Evolutionary conservation across 805 yeast genomes (phyloP).

Genomic region (Clavispora vitiphila): DNA sequence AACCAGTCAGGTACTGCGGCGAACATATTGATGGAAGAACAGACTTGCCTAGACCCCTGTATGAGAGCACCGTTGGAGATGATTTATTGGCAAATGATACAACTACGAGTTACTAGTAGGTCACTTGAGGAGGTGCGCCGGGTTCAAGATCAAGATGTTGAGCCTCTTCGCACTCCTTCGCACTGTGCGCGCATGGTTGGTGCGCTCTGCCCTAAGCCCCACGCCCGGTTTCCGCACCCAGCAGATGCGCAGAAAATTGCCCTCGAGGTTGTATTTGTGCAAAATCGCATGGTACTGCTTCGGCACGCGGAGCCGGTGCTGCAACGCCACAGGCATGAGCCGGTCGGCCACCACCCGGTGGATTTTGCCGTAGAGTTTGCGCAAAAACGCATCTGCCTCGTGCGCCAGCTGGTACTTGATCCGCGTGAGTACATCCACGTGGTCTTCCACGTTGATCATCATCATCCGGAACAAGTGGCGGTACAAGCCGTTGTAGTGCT

Average conservation of each 20-base stretch:
- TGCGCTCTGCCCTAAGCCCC: not conserved
- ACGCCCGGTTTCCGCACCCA: conserved; percentile 19
- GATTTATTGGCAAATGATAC: no score
- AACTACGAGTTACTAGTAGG: no score
- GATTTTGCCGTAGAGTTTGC: conserved; percentile 21
- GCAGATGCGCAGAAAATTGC: conserved; percentile 27
- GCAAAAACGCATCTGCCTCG: conserved; percentile 24
- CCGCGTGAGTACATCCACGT: conserved; percentile 30
- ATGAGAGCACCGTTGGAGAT: no score
- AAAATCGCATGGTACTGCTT: conserved; percentile 21
- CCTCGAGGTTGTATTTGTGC: conserved; percentile 20
- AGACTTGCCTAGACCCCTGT: no score
- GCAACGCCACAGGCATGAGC: conserved; percentile 20
- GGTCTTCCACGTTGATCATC: conserved; percentile 33
- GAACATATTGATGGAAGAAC: no score
- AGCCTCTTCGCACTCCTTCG: not conserved
- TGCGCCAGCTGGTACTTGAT: conserved; percentile 31
- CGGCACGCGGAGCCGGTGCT: conserved; percentile 10
- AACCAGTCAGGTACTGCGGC: no score
- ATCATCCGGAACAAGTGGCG: conserved; percentile 34
- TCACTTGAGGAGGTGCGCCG: not conserved
- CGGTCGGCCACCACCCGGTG: conserved; percentile 23
- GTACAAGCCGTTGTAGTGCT: conserved; percentile 20
- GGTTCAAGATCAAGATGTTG: conserved; percentile 1
- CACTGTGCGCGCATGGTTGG: not conserved